Evolutionary conservation across 192 early-diverging fungal species (phyloP).

Genomic region (Cetraspora pellucida): DNA sequence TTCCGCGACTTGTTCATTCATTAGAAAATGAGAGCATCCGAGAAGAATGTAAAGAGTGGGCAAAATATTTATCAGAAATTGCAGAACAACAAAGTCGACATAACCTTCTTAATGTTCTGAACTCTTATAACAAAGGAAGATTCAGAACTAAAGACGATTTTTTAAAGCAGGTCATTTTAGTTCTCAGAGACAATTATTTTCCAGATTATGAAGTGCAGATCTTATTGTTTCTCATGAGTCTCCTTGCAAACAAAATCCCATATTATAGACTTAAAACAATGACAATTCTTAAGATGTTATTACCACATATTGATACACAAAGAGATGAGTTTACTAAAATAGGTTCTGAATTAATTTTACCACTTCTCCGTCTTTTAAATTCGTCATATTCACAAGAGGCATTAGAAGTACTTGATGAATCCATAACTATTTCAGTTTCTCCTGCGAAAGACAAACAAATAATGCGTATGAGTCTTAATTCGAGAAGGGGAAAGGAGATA

Average conservation of each 20-base stretch:
- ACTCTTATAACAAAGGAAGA: constrained; percentile 62
- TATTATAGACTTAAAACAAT: constrained; percentile 67
- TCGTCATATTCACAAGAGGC: constrained; percentile 68
- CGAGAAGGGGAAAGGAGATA: constrained; percentile 25
- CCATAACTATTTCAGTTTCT: constrained; percentile 43
- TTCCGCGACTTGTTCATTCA: constrained; percentile 69
- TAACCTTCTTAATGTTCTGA: constrained; percentile 58
- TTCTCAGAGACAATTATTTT: constrained; percentile 67
- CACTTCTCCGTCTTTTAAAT: constrained; percentile 67
- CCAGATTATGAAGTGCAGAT: constrained; percentile 57
- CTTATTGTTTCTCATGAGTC: constrained; percentile 62
- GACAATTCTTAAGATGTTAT: constrained; percentile 64
- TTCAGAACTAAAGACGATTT: constrained; percentile 75
- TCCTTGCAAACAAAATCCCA: constrained; percentile 63
- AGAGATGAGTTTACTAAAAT: constrained; percentile 47
- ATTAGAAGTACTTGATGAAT: constrained; percentile 72
- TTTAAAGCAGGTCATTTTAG: constrained; percentile 62
- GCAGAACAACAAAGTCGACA: constrained; percentile 52
- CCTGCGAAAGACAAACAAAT: constrained; percentile 30
- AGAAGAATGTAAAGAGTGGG: constrained; percentile 55
- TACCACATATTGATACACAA: constrained; percentile 57
- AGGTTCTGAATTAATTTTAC: constrained; percentile 67
- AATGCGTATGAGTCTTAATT: constrained; percentile 27
- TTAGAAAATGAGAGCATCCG: constrained; percentile 58
- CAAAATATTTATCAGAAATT: constrained; percentile 50